Evolutionary conservation across 257 asterid genomes (phyloP).

Genomic region (Solanum pimpinellifolium): DNA sequence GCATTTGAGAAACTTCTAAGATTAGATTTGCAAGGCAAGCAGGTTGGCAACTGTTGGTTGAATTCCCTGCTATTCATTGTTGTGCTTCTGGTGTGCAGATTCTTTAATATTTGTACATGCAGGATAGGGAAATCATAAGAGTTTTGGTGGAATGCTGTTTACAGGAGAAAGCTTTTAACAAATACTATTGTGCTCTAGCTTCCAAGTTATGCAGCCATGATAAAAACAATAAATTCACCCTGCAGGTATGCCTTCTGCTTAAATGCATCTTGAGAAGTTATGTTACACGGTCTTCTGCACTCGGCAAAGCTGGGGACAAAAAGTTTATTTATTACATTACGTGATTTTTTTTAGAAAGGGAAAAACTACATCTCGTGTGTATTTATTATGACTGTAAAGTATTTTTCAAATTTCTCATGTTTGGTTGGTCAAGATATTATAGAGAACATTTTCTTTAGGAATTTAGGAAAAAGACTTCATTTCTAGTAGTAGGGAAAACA

Average conservation of each 20-base stretch:
- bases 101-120: slow-evolving; percentile 2
- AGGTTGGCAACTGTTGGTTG: slow-evolving; percentile 32
- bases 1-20: slow-evolving; percentile 89
- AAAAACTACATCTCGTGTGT: background rate
- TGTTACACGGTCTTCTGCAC: background rate
- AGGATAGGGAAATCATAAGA: slow-evolving; percentile 96
- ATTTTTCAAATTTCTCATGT: background rate
- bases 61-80: background rate
- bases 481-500: background rate
- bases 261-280: background rate
- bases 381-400: background rate
- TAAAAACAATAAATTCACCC: slow-evolving; percentile 85
- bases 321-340: background rate
- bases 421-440: background rate
- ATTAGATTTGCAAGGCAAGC: slow-evolving; percentile 82
- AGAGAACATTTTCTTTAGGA: background rate
- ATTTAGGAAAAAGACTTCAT: background rate
- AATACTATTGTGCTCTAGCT: slow-evolving; percentile 81
- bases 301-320: background rate
- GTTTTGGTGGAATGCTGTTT: slow-evolving; percentile 92
- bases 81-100: background rate
- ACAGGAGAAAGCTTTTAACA: slow-evolving; percentile 85
- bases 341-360: background rate
- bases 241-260: slow-evolving; percentile 53
- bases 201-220: slow-evolving; percentile 78